Base-by-base conservation (phyloP, 2,329 filamentous ascomycete species). In the Sporothrix variecibatus region DNA sequence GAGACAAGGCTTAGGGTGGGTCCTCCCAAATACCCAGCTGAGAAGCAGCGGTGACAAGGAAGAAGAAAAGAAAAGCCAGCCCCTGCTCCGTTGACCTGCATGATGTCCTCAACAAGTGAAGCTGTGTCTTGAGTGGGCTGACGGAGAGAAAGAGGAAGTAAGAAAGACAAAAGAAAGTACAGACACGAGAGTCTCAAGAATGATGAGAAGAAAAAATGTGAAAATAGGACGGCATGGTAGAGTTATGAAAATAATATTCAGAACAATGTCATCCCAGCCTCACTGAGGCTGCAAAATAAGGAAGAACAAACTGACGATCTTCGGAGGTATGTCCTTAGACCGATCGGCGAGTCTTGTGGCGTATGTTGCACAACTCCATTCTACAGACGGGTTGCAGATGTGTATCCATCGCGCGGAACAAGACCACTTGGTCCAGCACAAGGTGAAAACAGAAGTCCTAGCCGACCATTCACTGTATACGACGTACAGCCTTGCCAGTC, bases 1-100 rank as follows among this genome's bases (percentile, higher is more conserved):
- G 51, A 73, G 53, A 73, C 70, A 73, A 73, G 56, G 58, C 60
- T 65, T 67, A 43, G 49, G 23, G 68, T 49, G 67, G 46, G 17
- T n/a, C 65, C 9, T n/a, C 64, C 28, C 53, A 69, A 60, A 62
- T 43, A 11, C 4, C 60, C 68, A 74, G 73, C 73, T 74, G 73
- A 71, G 34, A 74, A 71, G 56, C 68, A 68, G 73, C 73, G 73
- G 73, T 74, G 73, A 74, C 68, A 31, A 68, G 31, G 11, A 72
- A 64, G 46, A 72, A 26, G 58, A 40, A 72, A 38, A 28, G 31
- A 53, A 64, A 72, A 2, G 15, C 23, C 58, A 43, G 20, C 69
- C 56, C 23, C 38, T 62, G 53, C 40, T 43, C 38, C n/a, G n/a
- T 28, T 43, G 11, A 38, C 34, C 58, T 72, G 71, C 71, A 65